Evolutionary conservation across 2,329 filamentous ascomycete species (phyloP), one percentile per base, ranked within the genome.

Genomic region (Arthrobotrys iridis): DNA sequence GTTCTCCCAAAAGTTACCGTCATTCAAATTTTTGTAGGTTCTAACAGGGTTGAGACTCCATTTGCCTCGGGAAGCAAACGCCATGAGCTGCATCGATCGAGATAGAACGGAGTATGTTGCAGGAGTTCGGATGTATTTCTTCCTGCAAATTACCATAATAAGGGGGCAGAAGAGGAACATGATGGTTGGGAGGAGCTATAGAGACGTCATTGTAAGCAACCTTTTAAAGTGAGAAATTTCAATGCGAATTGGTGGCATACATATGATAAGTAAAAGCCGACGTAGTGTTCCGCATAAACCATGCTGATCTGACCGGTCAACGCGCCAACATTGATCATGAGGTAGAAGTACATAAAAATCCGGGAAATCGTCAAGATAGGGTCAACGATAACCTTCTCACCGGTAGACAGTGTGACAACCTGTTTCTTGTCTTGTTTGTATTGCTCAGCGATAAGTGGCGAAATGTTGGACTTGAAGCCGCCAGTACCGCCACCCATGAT

Each of bases 101-200:
- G 86, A 85, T 18, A 91, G 85, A 0, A 93, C 88, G 0, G 91
- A 93, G 5, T 90, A 92, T 26, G 88, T 89, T 0, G 92, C 91
- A 0, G 89, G 89, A 15, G 83, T 85, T 20, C 86, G 85, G 78
- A 85, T 83, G 83, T 93, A 93, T 77, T 85, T 86, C 79, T 88
- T 88, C 79, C 86, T 86, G 80, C 86, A 86, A 75, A 86, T 82
- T 76, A 85, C 83, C 60, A 92, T 84, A 1, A 92, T 86, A 0
- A 87, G 33, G 1, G 90, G 90, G 63, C 88, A 88, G 59, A 86
- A 66, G 37, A 87, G 83, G 83, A 91, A 91, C 80, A 91, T 83
- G 67, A 85, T 81, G 0, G 90, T 92, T 10, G 90, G 90, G 10
- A 92, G 85, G 43, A 90, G 82, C 83, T 85, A 93, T 28, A 43